Conservation (phyloP, 2,329 filamentous ascomycete genomes). For the Pseudocercospora fuligena region DNA sequence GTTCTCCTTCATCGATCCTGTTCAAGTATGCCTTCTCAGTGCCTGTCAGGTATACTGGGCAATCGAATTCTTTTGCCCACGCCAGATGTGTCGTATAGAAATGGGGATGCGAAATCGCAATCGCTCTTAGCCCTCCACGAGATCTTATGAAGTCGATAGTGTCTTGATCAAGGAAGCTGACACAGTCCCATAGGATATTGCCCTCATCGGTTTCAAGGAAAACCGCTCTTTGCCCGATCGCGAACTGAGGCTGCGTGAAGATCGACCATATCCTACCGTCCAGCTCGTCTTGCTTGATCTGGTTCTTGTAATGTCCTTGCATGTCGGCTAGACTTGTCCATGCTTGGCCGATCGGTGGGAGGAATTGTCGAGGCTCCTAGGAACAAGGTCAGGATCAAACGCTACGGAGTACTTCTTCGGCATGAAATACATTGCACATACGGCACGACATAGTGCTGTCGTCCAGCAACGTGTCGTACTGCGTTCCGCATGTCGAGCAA, state of each 20-base stretch:
- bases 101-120: slow-evolving; percentile 71
- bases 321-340: slow-evolving; percentile 64
- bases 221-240: slow-evolving; percentile 75
- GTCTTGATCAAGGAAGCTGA: slow-evolving; percentile 69
- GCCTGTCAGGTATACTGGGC: slow-evolving; percentile 69
- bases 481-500: slow-evolving; percentile 72
- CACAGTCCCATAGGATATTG: slow-evolving; percentile 80
- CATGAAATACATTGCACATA: slow-evolving; percentile 69
- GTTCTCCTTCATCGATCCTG: slow-evolving; percentile 47
- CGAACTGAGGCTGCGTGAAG: slow-evolving; percentile 57
- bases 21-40: slow-evolving; percentile 71
- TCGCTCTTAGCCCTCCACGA: slow-evolving; percentile 70
- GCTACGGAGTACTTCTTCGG: background rate
- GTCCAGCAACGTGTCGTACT: slow-evolving; percentile 62
- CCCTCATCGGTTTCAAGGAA: slow-evolving; percentile 68
- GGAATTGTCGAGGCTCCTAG: slow-evolving; percentile 68
- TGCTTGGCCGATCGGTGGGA: slow-evolving; percentile 65
- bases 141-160: slow-evolving; percentile 64
- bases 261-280: slow-evolving; percentile 54
- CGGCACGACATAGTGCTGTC: slow-evolving; percentile 61
- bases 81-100: slow-evolving; percentile 78
- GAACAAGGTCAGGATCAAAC: background rate
- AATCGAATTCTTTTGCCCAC: slow-evolving; percentile 72
- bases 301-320: slow-evolving; percentile 55
- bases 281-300: slow-evolving; percentile 54